A percentile compares a stretch with the other conserved stretches of the same genome.
These are phyloP conservation scores for Datura wrightii DNA, from an alignment of 257 asterid species.

Conservation along the genomic window DNA sequence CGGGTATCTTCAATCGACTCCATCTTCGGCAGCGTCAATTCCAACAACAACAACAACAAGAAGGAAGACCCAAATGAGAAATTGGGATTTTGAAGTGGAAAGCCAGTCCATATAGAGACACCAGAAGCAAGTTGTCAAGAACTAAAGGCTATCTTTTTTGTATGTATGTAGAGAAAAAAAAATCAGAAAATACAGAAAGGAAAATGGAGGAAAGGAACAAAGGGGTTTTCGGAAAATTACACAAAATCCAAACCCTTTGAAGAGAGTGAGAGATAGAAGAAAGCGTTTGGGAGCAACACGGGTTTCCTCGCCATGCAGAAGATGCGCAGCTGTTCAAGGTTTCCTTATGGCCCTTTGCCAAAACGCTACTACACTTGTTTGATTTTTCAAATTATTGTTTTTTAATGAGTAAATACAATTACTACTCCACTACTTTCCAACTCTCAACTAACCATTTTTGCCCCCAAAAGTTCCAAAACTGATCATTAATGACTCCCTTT, in stretches of 20 bases:
- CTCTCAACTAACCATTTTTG: constrained; percentile 9
- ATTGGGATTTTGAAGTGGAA: constrained; percentile 28
- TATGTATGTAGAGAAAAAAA: constrained; percentile 19
- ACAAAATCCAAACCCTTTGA: constrained; percentile 10
- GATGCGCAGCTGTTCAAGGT: constrained; percentile 18
- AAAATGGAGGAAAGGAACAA: constrained; percentile 25
- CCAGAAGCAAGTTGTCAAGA: constrained; percentile 19
- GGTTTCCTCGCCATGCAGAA: constrained; percentile 29
- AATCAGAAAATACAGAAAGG: not conserved
- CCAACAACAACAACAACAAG: constrained; percentile 3
- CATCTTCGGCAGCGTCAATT: constrained; percentile 18
- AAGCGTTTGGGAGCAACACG: not conserved
- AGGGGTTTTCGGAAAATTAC: constrained; percentile 7
- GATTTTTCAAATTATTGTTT: not conserved
- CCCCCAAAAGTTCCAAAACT: not conserved
- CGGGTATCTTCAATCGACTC: constrained; percentile 23
- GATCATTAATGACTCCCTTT: not conserved
- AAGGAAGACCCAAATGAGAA: constrained; percentile 15
- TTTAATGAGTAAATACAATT: not conserved
- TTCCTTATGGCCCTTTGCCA: not conserved
- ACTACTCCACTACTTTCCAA: not conserved
- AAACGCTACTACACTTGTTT: not conserved
- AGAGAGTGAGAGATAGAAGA: not conserved
- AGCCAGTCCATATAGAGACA: constrained; percentile 29
- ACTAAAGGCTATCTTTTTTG: not conserved